Evolutionary conservation across 2,329 filamentous ascomycete genomes (phyloP).

Genomic region (Diplodia seriata): DNA sequence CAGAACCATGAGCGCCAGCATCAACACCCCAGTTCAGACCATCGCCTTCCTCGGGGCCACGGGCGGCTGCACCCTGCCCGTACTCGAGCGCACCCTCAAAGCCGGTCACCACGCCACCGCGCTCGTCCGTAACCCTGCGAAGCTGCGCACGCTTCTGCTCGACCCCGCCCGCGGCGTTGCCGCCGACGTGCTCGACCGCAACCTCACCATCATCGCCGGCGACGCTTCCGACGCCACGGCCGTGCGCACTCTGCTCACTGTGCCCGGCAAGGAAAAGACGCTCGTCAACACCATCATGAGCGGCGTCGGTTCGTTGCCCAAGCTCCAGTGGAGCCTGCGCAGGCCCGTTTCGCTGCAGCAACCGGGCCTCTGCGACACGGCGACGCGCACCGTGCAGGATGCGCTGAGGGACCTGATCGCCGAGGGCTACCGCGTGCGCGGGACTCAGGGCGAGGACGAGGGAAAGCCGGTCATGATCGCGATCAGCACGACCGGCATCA

Average conservation of each 20-base stretch:
- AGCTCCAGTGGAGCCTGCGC: conserved; percentile 37
- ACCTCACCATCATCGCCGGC: conserved; percentile 59
- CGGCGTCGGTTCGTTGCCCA: conserved; percentile 54
- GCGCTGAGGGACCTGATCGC: conserved; percentile 40
- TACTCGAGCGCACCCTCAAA: conserved; percentile 54
- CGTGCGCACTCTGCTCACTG: conserved; percentile 49
- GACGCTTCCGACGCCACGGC: conserved; percentile 52
- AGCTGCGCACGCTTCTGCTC: conserved; percentile 54
- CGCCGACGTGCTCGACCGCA: conserved; percentile 42
- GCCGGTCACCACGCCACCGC: conserved; percentile 47
- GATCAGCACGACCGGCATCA: conserved; percentile 51
- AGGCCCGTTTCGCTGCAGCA: conserved; percentile 46
- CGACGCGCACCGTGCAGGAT: conserved; percentile 41
- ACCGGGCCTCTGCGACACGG: conserved; percentile 45
- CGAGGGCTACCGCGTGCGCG: conserved; percentile 18
- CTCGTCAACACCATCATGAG: conserved; percentile 55
- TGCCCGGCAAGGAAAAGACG: conserved; percentile 24
- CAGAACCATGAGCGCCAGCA: conserved; percentile 34
- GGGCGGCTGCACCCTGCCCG: conserved; percentile 55
- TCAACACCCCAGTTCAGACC: conserved; percentile 40
- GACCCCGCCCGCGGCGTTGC: conserved; percentile 49
- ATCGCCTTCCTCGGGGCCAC: conserved; percentile 62
- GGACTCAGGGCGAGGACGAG: background rate
- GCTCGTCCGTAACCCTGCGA: conserved; percentile 58
- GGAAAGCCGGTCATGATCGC: conserved; percentile 39